These are phyloP conservation scores for Rauvolfia tetraphylla DNA, from an alignment of 257 asterid genomes.

Conservation along the genomic window DNA sequence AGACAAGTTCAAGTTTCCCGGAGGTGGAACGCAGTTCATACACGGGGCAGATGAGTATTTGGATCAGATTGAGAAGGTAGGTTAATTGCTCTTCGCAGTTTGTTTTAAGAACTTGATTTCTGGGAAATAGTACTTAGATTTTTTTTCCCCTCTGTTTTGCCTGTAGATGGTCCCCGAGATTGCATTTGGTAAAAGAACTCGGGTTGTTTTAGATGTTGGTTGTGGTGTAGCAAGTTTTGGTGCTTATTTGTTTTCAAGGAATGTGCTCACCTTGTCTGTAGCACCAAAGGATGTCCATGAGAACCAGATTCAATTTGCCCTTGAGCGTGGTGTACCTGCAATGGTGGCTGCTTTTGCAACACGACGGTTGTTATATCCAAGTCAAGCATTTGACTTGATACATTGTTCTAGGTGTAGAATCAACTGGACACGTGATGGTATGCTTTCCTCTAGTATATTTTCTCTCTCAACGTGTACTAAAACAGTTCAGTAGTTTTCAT, in stretches of 20 bases:
- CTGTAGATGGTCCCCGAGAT: conserved; percentile 84
- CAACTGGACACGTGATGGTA: conserved; percentile 99
- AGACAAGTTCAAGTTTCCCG: conserved; percentile 95
- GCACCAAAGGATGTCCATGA: conserved; percentile 98
- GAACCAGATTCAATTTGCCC: conserved; percentile 97
- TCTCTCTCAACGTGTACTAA: neutral
- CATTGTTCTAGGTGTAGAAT: conserved; percentile 95
- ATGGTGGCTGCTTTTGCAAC: conserved; percentile 92
- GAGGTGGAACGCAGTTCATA: conserved; percentile 95
- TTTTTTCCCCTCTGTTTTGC: neutral
- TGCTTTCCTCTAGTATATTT: neutral
- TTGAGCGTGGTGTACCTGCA: conserved; percentile 96
- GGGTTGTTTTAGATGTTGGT: conserved; percentile 89
- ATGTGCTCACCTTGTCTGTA: conserved; percentile 74
- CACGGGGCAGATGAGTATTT: conserved; percentile 92
- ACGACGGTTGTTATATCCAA: conserved; percentile 69
- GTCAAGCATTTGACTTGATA: conserved; percentile 91
- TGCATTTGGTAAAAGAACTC: conserved; percentile 78
- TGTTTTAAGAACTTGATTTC: neutral
- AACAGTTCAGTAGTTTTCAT: neutral
- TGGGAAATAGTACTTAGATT: neutral
- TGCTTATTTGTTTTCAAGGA: conserved; percentile 75
- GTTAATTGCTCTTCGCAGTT: neutral
- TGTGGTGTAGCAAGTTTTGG: conserved; percentile 99
- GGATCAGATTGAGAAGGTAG: conserved; percentile 89